These are phyloP conservation scores for Phlebopus sp. DNA, from an alignment of 1,284 basidiomycete genomes.

Conservation along the genomic window DNA sequence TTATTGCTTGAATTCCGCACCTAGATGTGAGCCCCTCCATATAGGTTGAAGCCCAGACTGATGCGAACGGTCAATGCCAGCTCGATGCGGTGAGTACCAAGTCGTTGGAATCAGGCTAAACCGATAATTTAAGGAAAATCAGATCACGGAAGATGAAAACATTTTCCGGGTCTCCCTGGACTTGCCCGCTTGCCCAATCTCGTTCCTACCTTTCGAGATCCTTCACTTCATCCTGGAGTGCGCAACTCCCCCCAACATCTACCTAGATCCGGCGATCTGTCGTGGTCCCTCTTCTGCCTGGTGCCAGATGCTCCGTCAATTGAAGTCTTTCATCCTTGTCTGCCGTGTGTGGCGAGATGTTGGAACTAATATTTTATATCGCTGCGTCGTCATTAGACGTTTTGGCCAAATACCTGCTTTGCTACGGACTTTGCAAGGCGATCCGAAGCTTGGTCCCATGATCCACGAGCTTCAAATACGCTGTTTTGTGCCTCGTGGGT, in stretches of 20 bases:
- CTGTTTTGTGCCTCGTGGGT: neutral
- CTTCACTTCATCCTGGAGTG: conserved; percentile 1
- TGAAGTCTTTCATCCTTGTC: neutral
- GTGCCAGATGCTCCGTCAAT: neutral
- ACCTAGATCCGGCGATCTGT: neutral
- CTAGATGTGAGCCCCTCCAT: too few relatives aligned
- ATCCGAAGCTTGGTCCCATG: neutral
- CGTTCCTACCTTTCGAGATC: neutral
- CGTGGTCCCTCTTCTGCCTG: conserved; percentile 2
- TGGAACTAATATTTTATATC: conserved; percentile 1
- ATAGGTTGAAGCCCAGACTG: too few relatives aligned
- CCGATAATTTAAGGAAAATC: too few relatives aligned
- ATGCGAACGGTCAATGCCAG: too few relatives aligned
- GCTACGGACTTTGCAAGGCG: neutral
- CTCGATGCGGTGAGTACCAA: too few relatives aligned
- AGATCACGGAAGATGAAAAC: neutral
- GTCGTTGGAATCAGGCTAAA: too few relatives aligned
- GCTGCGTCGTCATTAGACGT: conserved; percentile 1
- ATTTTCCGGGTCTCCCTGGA: neutral
- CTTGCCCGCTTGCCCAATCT: neutral
- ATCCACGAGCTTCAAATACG: neutral
- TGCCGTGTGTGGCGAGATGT: conserved; percentile 3
- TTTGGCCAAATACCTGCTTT: neutral
- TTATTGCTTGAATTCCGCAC: too few relatives aligned
- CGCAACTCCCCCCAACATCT: neutral